Base-by-base conservation (phyloP, 768 basidiomycete genomes). In the Kwoniella bestiolae region DNA sequence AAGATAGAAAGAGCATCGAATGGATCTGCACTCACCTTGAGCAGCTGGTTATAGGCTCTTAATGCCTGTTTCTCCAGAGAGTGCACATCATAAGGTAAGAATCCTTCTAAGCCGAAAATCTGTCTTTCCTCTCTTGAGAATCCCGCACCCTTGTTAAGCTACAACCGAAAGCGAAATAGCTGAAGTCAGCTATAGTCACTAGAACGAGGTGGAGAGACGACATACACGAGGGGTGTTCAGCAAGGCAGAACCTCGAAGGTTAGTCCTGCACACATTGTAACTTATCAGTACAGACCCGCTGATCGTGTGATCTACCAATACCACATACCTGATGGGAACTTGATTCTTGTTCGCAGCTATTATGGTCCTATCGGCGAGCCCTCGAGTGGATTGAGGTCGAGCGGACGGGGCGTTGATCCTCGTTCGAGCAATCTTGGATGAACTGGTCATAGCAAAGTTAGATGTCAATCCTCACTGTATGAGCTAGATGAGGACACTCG, bases 121-220 rank as follows among this genome's bases (percentile, higher is more conserved):
- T 86, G 84, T 52, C 92, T 84, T 80, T 94, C 92, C 23, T 85
- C 81, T 3, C 78, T 60, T 0, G 88, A 87, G 81, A 93, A 94
- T 0, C 86, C 90, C 4, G 89, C 91, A 32, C 92, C 92, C 77
- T 76, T 76, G 72, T 76, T 76, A 44, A 76, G 66, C 72, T 74
- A 55, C n/a, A 44, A 2, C 3, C 12, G 21, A 3, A 65, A 18
- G 5, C 11, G 35, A 28, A 34, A 32, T 6, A n/a, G n/a, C n/a
- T n/a, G n/a, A n/a, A 55, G 32, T n/a, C 38, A 41, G 12, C 14
- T 29, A 14, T 45, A 23, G 5, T 29, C 25, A 23, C 3, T 12
- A 21, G 21, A 25, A 32, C 7, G 34, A n/a, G 2, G 8, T 6
- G 4, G 14, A n/a, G 26, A 58, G 8, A 60, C n/a, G 66, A 38